phyloP scores from a whole-genome alignment of 129 eudicot species.

The Helianthus annuus region HanXRQr2.0-SUNRISE NC_035440.2:16941011-16941510 shows the following conservation, averaged over 20 bases:
- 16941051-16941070: slow-evolving; percentile 28
- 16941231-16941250: too few species aligned
- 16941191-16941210: too few species aligned
- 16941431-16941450: too few species aligned
- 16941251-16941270: too few species aligned
- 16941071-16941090: slow-evolving; percentile 21
- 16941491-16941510: too few species aligned
- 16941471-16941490: too few species aligned
- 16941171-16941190: slow-evolving; percentile 11
- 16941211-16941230: too few species aligned
- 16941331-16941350: not conserved
- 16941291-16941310: slow-evolving; percentile 1
- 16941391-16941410: too few species aligned
- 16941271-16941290: too few species aligned
- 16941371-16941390: not conserved
- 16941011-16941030: slow-evolving; percentile 22
- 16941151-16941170: not conserved
- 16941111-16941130: not conserved
- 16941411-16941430: too few species aligned
- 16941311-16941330: not conserved
- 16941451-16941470: too few species aligned
- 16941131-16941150: not conserved
- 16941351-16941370: not conserved
- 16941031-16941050: slow-evolving; percentile 7
- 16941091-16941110: not conserved